These are phyloP conservation scores for Sugiyamaella japonica DNA, from an alignment of 1,139 yeast species.

Conservation along the genomic window DNA sequence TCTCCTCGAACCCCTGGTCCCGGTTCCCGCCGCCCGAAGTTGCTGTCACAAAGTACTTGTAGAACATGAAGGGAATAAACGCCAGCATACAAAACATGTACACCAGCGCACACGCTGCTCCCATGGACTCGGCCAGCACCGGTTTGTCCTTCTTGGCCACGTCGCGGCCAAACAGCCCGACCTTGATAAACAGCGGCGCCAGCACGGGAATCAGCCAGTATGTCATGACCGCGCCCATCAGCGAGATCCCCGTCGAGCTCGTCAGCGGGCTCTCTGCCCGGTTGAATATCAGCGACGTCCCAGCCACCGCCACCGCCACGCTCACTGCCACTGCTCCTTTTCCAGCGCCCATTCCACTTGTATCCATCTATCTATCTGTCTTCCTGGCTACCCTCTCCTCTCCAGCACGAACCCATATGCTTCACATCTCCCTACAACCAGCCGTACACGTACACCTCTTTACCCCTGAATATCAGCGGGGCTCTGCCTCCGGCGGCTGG, in stretches of 20 bases:
- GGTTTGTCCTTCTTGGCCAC: constrained; percentile 71
- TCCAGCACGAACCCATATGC: neutral
- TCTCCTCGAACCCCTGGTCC: constrained; percentile 42
- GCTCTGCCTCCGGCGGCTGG: too few species aligned
- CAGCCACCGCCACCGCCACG: constrained; percentile 7
- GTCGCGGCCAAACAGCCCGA: constrained; percentile 85
- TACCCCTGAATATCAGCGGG: constrained; percentile 11
- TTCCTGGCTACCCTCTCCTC: neutral
- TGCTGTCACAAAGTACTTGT: constrained; percentile 66
- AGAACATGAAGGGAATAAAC: constrained; percentile 86
- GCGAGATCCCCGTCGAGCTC: constrained; percentile 55
- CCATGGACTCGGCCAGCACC: constrained; percentile 85
- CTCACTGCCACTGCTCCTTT: neutral
- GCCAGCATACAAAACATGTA: constrained; percentile 79
- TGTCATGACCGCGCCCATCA: constrained; percentile 64
- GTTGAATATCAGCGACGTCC: constrained; percentile 16
- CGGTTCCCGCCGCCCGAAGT: constrained; percentile 59
- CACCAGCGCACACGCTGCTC: constrained; percentile 79
- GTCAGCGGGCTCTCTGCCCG: constrained; percentile 30
- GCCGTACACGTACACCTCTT: constrained; percentile 3
- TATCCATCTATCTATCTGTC: neutral
- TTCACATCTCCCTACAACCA: neutral
- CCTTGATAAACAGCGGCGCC: constrained; percentile 62
- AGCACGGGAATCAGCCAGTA: constrained; percentile 64
- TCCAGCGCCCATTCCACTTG: neutral